Evolutionary conservation across 805 yeast species (phyloP), one percentile per base, ranked within the genome.

Genomic region (Nakazawaea holstii): DNA sequence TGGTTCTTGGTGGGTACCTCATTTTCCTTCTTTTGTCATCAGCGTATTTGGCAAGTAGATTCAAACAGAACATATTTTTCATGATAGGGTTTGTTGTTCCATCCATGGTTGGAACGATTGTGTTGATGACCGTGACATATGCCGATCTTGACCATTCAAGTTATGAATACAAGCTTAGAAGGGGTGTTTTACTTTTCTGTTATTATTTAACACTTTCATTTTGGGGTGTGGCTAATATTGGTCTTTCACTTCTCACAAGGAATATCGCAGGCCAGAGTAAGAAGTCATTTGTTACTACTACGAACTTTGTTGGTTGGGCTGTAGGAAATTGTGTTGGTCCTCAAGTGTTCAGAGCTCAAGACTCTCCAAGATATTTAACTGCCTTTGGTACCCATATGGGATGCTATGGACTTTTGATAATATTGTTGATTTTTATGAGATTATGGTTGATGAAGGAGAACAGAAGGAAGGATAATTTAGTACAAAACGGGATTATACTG

Each of bases 201-300:
- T 59, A 62, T 43, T 65, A 64, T 45, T 39, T 65, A 26, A 51
- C 59, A 8, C 49, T 55, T 28, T 58, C 62, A 2, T 60, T 54
- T 50, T 59, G 61, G 55, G 60, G 60, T 14, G 46, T 57, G 13
- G 51, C 59, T 26, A 55, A 54, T 11, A 41, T 59, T 27, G 59
- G 60, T 13, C 45, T 53, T 51, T 55, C 52, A 29, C 45, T 55
- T 39, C 35, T 59, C 10, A 56, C 62, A 7, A 45, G 59, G 24
- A 66, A 65, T 39, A 59, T 61, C 28, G 65, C 66, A 8, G 69
- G 69, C 26, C 57, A 55, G 44, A 62, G 59, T 28, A 59, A 59
- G 40, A 54, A 54, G 33, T 49, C 54, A 8, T 46, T 53, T 9
- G 51, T 59, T 30, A 54, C 52, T 31, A 57, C 61, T 29, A 41